Evolutionary conservation across 108 stramenopile genomes (phyloP), one percentile per base, ranked within the genome.

Genomic region (Cyclotella sp.): DNA sequence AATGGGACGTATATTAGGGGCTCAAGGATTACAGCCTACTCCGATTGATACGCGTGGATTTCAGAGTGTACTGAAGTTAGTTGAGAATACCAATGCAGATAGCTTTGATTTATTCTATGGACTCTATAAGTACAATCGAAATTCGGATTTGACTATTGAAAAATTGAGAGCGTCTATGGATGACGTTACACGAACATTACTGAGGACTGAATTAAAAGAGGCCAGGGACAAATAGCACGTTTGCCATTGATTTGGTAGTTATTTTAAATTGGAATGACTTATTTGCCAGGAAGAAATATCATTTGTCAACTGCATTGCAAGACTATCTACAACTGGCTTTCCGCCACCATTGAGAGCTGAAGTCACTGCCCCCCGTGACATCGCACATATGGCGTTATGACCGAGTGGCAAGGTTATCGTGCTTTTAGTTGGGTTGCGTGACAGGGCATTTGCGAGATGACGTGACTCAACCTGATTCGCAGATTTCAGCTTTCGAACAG

Each of bases 91-190:
- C 5, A 97, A 95, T 53, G 93, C 94, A 15, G 99, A 99, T 83
- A 93, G 91, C 41, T 99, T 98, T 81, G 99, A 99, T 71, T 84
- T 99, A 12, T 99, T 99, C 85, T 98, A 97, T 76, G 99, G 98
- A 30, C 83, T 98, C 24, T 98, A 94, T 93, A 96, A 97, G 63
- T 98, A 85, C 91, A 99, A 98, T 70, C 63, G 89, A 46, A 93
- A 80, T 43, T 69, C 67, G 28, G 45, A 28, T 34, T 80, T 82
- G 46, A 75, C 77, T 9, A 84, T 87, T 57, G 40, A 60, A 30
- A 87, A 78, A 47, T 61, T 87, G 71, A 77, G 55, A 64, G 79
- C 55, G 72, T 72, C 86, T 13, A 78, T 87, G 86, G 49, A 21
- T 58, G 57, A 26, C 26, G 26, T 27, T 24, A 27, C 57, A 27